Evolutionary conservation across 257 asterid species (phyloP).

Genomic region (Thymus quinquecostatus): DNA sequence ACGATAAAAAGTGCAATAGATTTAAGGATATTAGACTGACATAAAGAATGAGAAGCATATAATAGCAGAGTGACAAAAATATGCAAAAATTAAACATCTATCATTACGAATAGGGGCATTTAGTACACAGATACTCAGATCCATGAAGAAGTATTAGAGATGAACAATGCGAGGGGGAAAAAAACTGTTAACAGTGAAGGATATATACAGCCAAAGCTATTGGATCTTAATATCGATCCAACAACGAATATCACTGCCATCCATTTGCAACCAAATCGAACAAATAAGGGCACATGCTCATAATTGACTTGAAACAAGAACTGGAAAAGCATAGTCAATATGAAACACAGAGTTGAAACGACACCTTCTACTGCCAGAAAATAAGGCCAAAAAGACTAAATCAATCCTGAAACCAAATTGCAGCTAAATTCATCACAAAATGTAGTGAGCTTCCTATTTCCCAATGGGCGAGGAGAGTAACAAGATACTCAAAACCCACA

Average conservation of each 20-base stretch:
- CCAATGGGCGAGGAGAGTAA: background rate
- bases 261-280: background rate
- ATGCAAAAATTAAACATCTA: too few species aligned
- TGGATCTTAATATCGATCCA: background rate
- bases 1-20: background rate
- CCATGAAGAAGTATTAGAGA: background rate
- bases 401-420: conserved; percentile 1
- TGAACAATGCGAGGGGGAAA: background rate
- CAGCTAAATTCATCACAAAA: conserved; percentile 5
- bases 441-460: background rate
- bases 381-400: background rate
- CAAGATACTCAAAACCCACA: conserved; percentile 10
- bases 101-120: too few species aligned
- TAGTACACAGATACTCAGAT: background rate
- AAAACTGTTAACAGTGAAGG: too few species aligned
- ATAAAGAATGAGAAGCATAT: too few species aligned
- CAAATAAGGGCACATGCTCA: background rate
- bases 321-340: background rate
- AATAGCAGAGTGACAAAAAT: too few species aligned
- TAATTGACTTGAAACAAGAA: conserved; percentile 6
- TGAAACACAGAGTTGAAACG: conserved; percentile 6
- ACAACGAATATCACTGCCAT: background rate
- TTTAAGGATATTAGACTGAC: too few species aligned
- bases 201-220: background rate
- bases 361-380: conserved; percentile 18